phyloP scores from a whole-genome alignment of 169 alveolate genomes.

The Babesia ovata region DNA sequence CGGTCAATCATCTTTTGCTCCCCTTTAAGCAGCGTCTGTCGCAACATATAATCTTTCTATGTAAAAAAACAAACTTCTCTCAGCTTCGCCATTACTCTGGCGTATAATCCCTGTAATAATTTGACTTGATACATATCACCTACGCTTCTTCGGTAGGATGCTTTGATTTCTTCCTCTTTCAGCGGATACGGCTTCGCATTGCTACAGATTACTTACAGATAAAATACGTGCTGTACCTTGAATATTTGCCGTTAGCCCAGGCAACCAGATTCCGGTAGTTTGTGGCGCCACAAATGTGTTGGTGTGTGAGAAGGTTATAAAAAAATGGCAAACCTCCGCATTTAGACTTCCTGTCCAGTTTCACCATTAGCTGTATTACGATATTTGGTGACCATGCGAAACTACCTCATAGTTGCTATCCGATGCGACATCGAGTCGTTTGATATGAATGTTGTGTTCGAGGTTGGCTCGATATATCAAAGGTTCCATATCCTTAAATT shows the following conservation, averaged over 20 bases:
- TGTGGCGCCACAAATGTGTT: slow-evolving; percentile 83
- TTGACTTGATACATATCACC: background rate
- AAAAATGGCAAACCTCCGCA: slow-evolving; percentile 87
- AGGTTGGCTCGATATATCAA: slow-evolving; percentile 31
- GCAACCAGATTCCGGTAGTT: slow-evolving; percentile 71
- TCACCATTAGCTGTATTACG: slow-evolving; percentile 69
- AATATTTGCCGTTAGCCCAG: slow-evolving; percentile 69
- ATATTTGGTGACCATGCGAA: slow-evolving; percentile 2
- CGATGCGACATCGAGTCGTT: slow-evolving; percentile 54
- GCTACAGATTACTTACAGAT: background rate
- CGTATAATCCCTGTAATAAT: slow-evolving; percentile 23
- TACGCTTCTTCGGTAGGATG: slow-evolving; percentile 45
- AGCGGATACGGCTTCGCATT: slow-evolving; percentile 29
- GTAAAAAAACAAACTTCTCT: slow-evolving; percentile 6
- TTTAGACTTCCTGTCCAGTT: slow-evolving; percentile 66
- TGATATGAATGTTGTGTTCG: slow-evolving; percentile 54
- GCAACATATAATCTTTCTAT: background rate
- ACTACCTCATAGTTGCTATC: slow-evolving; percentile 38
- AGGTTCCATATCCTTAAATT: slow-evolving; percentile 61
- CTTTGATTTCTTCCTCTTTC: slow-evolving; percentile 36
- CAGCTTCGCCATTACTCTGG: slow-evolving; percentile 22
- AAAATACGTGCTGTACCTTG: slow-evolving; percentile 3
- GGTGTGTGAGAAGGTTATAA: slow-evolving; percentile 73
- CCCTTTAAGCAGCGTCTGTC: slow-evolving; percentile 47
- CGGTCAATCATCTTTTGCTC: slow-evolving; percentile 61